A percentile compares a stretch with the other conserved stretches of the same genome.
These are phyloP conservation scores for Quercus lobata DNA, from an alignment of 331 rosid genomes.

Conservation along the genomic window DNA sequence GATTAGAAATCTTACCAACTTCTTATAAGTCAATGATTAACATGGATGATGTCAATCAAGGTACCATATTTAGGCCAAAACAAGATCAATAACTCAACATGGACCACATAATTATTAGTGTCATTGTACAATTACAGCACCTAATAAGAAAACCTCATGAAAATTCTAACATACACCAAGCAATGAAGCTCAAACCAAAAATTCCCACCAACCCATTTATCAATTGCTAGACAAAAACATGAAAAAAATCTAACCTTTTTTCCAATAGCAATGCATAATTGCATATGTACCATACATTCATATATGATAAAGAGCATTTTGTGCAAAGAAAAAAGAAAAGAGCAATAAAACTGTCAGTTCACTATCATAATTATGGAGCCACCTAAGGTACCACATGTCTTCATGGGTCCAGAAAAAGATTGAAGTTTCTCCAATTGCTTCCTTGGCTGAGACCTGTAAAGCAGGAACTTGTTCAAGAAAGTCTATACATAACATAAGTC, in stretches of 20 bases:
- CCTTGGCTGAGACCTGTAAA: conserved; percentile 36
- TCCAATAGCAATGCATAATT: neutral
- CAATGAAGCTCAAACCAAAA: neutral
- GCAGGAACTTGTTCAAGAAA: conserved; percentile 32
- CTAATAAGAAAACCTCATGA: neutral
- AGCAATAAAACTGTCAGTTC: conserved; percentile 1
- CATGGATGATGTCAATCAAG: conserved; percentile 18
- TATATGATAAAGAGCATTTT: neutral
- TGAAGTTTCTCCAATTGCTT: conserved; percentile 15
- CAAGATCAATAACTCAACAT: conserved; percentile 11
- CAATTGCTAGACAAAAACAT: neutral
- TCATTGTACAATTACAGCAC: neutral
- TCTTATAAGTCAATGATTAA: conserved; percentile 9
- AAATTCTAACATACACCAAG: neutral
- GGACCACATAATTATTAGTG: conserved; percentile 38
- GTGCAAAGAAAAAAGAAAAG: conserved; percentile 1
- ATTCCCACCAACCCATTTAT: conserved; percentile 12
- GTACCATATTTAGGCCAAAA: neutral
- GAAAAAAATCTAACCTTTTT: neutral
- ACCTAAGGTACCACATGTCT: conserved; percentile 24
- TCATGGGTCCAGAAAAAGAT: conserved; percentile 30
- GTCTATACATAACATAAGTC: neutral
- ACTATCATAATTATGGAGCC: conserved; percentile 14
- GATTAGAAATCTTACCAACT: conserved; percentile 18
- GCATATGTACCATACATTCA: neutral